These are phyloP conservation scores for Phtheirospermum japonicum DNA, from an alignment of 257 asterid species.

Conservation along the genomic window DNA sequence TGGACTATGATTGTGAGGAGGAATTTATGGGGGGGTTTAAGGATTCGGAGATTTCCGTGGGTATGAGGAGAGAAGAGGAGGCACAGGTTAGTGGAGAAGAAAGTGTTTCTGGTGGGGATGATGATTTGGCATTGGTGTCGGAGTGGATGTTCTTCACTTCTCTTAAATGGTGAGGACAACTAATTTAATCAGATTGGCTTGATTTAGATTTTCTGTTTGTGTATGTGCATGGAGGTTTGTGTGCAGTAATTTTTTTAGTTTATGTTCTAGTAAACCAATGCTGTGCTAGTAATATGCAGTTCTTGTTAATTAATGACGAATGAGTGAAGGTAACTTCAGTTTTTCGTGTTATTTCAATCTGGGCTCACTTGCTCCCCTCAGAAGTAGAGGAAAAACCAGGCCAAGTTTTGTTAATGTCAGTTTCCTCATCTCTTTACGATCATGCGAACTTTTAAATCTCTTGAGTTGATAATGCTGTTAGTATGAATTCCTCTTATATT, in stretches of 20 bases:
- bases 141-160: slow-evolving; percentile 82
- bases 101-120: slow-evolving; percentile 31
- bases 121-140: slow-evolving; percentile 57
- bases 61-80: slow-evolving; percentile 45
- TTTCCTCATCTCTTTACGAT: not conserved
- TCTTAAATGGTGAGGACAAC: slow-evolving; percentile 50
- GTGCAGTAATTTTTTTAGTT: not conserved
- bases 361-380: too few species aligned
- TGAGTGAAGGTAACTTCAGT: not conserved
- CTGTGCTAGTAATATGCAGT: not conserved
- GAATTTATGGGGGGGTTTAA: slow-evolving; percentile 26
- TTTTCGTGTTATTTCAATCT: not conserved
- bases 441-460: not conserved
- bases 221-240: slow-evolving; percentile 1
- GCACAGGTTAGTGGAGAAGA: slow-evolving; percentile 35
- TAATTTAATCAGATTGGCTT: not conserved
- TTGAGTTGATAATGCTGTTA: slow-evolving; percentile 6
- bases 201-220: slow-evolving; percentile 4
- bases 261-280: not conserved
- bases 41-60: slow-evolving; percentile 38
- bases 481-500: not conserved
- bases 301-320: not conserved
- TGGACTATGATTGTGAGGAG: slow-evolving; percentile 15
- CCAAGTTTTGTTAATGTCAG: not conserved
- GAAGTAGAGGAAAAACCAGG: not conserved